Conservation (phyloP, 2,329 filamentous ascomycete species). For the Colletotrichum incanum region DNA sequence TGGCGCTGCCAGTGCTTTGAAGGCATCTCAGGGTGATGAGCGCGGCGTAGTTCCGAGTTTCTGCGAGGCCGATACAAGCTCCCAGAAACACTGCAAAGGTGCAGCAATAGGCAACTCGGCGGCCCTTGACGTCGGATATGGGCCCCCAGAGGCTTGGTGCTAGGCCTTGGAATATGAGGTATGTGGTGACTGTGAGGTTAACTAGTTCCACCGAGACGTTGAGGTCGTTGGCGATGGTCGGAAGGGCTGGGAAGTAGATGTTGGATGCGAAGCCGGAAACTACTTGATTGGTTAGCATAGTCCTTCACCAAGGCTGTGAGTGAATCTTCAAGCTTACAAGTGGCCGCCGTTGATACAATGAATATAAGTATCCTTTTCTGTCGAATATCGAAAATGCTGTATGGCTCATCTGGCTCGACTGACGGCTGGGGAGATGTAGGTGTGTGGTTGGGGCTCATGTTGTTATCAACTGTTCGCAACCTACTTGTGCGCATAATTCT, state of each 20-base stretch:
- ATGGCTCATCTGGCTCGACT: conserved; percentile 51
- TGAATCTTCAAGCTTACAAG: conserved; percentile 55
- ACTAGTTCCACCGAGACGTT: conserved; percentile 56
- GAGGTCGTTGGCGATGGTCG: conserved; percentile 60
- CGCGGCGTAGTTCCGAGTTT: conserved; percentile 60
- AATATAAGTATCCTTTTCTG: conserved; percentile 65
- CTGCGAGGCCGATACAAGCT: conserved; percentile 63
- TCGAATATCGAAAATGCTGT: conserved; percentile 65
- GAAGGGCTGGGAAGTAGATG: conserved; percentile 67
- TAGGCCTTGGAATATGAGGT: conserved; percentile 66
- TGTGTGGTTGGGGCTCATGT: not conserved
- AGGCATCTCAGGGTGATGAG: conserved; percentile 67
- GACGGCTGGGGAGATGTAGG: not conserved
- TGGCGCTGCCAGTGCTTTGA: conserved; percentile 68
- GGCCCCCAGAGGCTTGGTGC: conserved; percentile 67
- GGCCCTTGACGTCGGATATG: conserved; percentile 63
- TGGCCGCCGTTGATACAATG: conserved; percentile 65
- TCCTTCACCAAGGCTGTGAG: rapidly evolving
- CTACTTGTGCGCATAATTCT: no score
- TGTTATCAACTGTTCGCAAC: not conserved
- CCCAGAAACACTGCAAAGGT: conserved; percentile 63
- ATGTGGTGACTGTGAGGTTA: conserved; percentile 63
- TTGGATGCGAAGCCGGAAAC: conserved; percentile 60
- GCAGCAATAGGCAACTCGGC: conserved; percentile 64
- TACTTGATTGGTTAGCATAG: conserved; percentile 34